Conservation (phyloP, 2,329 filamentous ascomycete species). For the Calonectria honghensis region DNA sequence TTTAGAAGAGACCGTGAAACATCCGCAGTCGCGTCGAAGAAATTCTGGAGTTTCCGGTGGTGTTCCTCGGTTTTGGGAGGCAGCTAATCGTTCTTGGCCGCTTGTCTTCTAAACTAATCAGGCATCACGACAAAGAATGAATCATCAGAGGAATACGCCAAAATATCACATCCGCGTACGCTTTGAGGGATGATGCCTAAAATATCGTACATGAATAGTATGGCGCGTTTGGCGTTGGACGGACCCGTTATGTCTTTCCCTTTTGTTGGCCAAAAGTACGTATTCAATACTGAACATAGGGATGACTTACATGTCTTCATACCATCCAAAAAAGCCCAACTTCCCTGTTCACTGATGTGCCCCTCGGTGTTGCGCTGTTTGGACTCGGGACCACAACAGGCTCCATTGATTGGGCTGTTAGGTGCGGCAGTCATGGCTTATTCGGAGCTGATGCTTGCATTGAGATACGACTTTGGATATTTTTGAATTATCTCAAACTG, state of each 20-base stretch:
- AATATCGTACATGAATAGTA: not conserved
- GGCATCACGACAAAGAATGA: not conserved
- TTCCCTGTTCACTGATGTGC: not conserved
- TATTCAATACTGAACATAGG: not conserved
- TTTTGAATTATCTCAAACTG: fast-evolving
- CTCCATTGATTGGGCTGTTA: not conserved
- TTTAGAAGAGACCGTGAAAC: not conserved
- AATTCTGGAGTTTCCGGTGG: not conserved
- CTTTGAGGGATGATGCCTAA: not conserved
- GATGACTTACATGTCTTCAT: not conserved
- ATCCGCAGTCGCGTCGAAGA: not conserved
- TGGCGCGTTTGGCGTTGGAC: not conserved
- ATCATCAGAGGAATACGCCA: not conserved
- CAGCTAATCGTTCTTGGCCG: not conserved
- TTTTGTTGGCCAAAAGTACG: not conserved
- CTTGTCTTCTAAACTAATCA: not conserved
- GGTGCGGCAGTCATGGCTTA: not conserved
- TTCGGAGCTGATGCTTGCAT: no score
- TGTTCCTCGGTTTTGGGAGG: not conserved
- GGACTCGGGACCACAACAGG: not conserved
- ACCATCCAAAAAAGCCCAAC: not conserved
- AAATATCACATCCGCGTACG: not conserved
- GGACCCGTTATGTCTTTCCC: not conserved
- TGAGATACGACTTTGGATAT: not conserved
- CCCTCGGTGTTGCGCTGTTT: not conserved